Percentiles rank a stretch among this genome's conserved stretches.
Evolutionary conservation across 2,329 filamentous ascomycete genomes (phyloP).

Genomic region (Neofusicoccum kwambonambiense): DNA sequence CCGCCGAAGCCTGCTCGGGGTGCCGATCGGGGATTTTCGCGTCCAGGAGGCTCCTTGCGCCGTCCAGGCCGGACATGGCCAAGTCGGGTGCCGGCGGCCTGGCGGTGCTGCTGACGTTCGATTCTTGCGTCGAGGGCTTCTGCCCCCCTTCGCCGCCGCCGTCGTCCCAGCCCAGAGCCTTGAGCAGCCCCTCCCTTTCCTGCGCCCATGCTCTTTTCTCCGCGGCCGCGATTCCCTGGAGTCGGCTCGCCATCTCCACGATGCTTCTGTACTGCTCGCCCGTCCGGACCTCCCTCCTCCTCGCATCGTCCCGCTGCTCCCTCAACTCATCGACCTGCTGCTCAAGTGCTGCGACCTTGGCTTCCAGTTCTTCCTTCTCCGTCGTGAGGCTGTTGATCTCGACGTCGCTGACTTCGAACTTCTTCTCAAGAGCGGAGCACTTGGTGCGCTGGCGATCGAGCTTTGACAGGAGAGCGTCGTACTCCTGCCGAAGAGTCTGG

Average conservation of each 20-base stretch:
- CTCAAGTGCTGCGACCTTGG: slow-evolving; percentile 50
- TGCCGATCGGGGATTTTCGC: not conserved
- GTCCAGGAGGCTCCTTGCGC: not conserved
- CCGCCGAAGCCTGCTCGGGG: not conserved
- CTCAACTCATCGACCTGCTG: slow-evolving; percentile 50
- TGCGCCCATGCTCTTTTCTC: slow-evolving; percentile 44
- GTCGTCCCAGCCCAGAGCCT: slow-evolving; percentile 33
- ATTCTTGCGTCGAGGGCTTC: slow-evolving; percentile 4
- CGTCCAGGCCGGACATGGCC: not conserved
- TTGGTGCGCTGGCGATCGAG: slow-evolving; percentile 52
- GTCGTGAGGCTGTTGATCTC: slow-evolving; percentile 51
- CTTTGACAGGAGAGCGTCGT: slow-evolving; percentile 53
- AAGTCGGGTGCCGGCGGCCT: too few species aligned
- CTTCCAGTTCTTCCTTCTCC: slow-evolving; percentile 50
- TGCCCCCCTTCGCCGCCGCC: slow-evolving; percentile 23
- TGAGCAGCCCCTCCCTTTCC: slow-evolving; percentile 40
- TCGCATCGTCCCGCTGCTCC: slow-evolving; percentile 48
- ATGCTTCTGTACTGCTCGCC: slow-evolving; percentile 53
- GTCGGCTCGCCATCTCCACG: slow-evolving; percentile 48
- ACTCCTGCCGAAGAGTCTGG: slow-evolving; percentile 55
- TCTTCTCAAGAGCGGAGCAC: slow-evolving; percentile 50
- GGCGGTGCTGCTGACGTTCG: not conserved
- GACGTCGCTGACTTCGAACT: slow-evolving; percentile 35
- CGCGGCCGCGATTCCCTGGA: slow-evolving; percentile 45
- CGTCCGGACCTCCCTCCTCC: slow-evolving; percentile 42